Evolutionary conservation across 768 basidiomycete species (phyloP).

Genomic region (Neoboletus subvelutipes): DNA sequence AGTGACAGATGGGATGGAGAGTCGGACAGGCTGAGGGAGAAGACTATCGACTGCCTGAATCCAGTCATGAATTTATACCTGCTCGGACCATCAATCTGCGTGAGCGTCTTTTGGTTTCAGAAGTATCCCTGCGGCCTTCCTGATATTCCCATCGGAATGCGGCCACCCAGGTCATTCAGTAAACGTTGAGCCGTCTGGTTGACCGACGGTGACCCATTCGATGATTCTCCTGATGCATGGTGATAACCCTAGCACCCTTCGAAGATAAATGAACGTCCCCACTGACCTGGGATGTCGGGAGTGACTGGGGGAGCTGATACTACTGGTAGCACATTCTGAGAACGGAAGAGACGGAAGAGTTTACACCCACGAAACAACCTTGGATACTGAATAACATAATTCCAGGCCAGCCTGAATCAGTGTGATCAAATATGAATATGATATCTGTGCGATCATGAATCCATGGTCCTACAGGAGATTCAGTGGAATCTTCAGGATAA

Average conservation of each 20-base stretch:
- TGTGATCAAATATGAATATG: too few relatives aligned
- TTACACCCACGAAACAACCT: background rate
- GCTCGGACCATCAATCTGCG: background rate
- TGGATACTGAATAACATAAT: too few relatives aligned
- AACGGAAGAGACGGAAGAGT: background rate
- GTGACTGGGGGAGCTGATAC: background rate
- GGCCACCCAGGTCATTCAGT: background rate
- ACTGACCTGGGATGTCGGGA: background rate
- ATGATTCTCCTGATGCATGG: background rate
- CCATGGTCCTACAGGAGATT: background rate
- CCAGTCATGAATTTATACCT: background rate
- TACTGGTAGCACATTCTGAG: background rate
- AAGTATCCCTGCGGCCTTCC: background rate
- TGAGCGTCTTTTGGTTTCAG: background rate
- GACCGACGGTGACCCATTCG: background rate
- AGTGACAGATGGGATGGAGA: background rate
- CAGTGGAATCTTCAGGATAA: background rate
- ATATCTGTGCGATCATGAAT: background rate
- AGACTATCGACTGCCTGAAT: background rate
- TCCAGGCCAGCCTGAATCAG: background rate
- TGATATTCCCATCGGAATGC: background rate
- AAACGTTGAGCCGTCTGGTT: background rate
- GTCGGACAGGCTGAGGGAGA: background rate
- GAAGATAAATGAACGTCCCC: background rate
- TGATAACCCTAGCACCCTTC: background rate